Percentiles rank a stretch among this genome's conserved stretches.
These are phyloP conservation scores for Hanseniaspora taiwanica DNA, from an alignment of 805 yeast genomes.

Conservation along the genomic window DNA sequence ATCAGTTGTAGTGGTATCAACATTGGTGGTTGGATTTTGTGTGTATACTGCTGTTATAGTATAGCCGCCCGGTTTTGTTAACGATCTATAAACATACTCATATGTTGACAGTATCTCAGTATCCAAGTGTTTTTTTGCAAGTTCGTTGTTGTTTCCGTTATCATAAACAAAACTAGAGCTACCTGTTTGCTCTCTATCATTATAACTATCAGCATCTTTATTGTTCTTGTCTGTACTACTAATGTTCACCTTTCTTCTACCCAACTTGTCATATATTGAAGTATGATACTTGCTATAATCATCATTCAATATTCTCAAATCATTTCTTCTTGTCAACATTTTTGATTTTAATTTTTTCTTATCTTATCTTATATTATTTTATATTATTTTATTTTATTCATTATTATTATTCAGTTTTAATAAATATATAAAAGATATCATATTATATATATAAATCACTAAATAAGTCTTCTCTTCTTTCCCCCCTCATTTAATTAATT, in stretches of 20 bases:
- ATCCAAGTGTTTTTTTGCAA: too few relatives aligned
- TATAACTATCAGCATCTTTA: not conserved
- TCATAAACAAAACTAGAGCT: too few relatives aligned
- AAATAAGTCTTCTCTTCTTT: too few relatives aligned
- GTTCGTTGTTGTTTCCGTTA: too few relatives aligned
- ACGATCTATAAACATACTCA: not conserved
- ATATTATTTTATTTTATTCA: not conserved
- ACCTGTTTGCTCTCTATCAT: too few relatives aligned
- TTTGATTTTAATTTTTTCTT: not conserved
- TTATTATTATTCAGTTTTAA: not conserved
- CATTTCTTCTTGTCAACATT: not conserved
- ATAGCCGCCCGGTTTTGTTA: not conserved
- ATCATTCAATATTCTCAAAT: not conserved
- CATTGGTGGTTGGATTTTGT: too few relatives aligned
- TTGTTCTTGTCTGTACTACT: not conserved
- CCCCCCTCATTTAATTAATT: too few relatives aligned
- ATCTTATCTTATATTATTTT: not conserved
- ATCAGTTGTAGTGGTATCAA: too few relatives aligned
- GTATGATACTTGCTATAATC: not conserved
- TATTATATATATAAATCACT: too few relatives aligned
- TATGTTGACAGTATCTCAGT: too few relatives aligned
- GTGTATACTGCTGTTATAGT: too few relatives aligned
- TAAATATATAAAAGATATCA: not conserved
- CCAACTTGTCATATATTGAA: constrained; percentile 2
- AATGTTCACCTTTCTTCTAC: too few relatives aligned